Evolutionary conservation across 164 flowering plant genomes (phyloP).

Genomic region (Amborella trichopoda): DNA sequence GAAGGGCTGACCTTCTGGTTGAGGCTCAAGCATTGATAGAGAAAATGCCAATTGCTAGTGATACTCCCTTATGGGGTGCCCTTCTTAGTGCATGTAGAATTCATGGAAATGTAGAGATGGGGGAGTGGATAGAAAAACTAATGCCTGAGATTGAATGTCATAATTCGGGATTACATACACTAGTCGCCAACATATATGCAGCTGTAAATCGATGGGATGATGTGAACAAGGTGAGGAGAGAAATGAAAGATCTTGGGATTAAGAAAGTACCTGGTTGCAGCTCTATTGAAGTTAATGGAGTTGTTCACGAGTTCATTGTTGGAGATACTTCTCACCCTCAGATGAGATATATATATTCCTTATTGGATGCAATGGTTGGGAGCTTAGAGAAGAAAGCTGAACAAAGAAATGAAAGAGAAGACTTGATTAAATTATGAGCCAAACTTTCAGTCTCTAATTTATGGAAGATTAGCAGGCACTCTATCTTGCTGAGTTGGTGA

Average conservation of each 20-base stretch:
- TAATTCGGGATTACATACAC: slow-evolving; percentile 47
- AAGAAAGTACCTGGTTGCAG: slow-evolving; percentile 68
- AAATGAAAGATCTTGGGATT: slow-evolving; percentile 47
- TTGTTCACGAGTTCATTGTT: slow-evolving; percentile 41
- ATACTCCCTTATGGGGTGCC: slow-evolving; percentile 57
- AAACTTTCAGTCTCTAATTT: too few species aligned
- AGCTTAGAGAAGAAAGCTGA: too few species aligned
- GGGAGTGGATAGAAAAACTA: slow-evolving; percentile 40
- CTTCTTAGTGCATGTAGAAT: slow-evolving; percentile 70
- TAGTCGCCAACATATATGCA: slow-evolving; percentile 71
- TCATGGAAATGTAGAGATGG: slow-evolving; percentile 55
- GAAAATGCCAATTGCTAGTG: slow-evolving; percentile 20
- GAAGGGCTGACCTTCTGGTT: slow-evolving; percentile 52
- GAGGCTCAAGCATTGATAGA: slow-evolving; percentile 50
- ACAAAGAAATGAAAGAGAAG: too few species aligned
- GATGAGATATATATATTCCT: slow-evolving; percentile 4
- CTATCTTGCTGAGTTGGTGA: too few species aligned
- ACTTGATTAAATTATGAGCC: too few species aligned
- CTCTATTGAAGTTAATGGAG: slow-evolving; percentile 49
- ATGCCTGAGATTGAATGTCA: slow-evolving; percentile 26
- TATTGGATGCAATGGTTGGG: slow-evolving; percentile 6
- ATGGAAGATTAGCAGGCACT: too few species aligned
- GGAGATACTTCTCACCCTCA: slow-evolving; percentile 8
- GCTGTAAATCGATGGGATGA: slow-evolving; percentile 68
- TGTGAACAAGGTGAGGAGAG: slow-evolving; percentile 43